phyloP scores from a whole-genome alignment of 192 early-diverging fungal species.

The Coemansia javaensis region DNA sequence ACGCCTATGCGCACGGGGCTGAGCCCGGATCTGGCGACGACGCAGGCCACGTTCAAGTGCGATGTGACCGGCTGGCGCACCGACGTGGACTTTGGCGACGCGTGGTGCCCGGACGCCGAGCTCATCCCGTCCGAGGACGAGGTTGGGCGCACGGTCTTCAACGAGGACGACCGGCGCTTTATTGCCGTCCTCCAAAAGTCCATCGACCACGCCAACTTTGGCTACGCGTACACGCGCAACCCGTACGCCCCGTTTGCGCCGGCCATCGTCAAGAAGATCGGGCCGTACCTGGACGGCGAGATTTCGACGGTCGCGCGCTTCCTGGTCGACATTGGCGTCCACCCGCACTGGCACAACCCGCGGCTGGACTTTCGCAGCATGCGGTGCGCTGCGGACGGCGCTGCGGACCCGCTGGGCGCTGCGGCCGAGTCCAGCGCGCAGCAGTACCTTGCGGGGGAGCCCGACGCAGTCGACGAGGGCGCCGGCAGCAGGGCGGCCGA shows the following conservation, averaged over 20 bases:
- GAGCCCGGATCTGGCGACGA: constrained; percentile 11
- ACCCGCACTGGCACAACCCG: constrained; percentile 73
- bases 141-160: constrained; percentile 27
- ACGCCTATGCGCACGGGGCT: constrained; percentile 17
- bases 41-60: constrained; percentile 13
- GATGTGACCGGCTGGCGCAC: constrained; percentile 12
- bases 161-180: constrained; percentile 48
- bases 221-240: constrained; percentile 15
- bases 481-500: neutral
- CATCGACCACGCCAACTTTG: constrained; percentile 34
- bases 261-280: constrained; percentile 58
- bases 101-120: neutral
- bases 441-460: constrained; percentile 3
- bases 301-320: constrained; percentile 53
- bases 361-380: constrained; percentile 38
- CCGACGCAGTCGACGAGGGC: constrained; percentile 1
- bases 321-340: constrained; percentile 76
- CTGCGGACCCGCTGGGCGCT: constrained; percentile 7
- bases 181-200: constrained; percentile 54
- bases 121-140: constrained; percentile 6
- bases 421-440: neutral
- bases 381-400: constrained; percentile 5
- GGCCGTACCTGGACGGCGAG: constrained; percentile 51
- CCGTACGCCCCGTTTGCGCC: constrained; percentile 51
- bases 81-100: constrained; percentile 1